Evolutionary conservation across 805 yeast species (phyloP), one percentile per base, ranked within the genome.

Genomic region (Wickerhamiella azyma): DNA sequence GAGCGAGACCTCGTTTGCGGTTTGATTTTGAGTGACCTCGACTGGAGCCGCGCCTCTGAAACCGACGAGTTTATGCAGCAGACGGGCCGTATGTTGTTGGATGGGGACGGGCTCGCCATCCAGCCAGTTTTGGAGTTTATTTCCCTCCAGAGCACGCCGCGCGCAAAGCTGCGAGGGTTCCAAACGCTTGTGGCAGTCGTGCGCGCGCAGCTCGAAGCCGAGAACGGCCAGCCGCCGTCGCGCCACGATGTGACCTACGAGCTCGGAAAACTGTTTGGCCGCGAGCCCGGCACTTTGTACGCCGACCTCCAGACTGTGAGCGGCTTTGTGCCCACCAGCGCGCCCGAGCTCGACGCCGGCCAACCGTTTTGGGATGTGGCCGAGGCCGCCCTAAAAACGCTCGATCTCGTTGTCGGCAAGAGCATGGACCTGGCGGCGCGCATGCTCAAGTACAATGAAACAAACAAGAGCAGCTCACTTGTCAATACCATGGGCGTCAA

Each of bases 341-440:
- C 55, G 8, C 52, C 61, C 26, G 64, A 60, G 26, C 56, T 57
- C 3, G 60, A 56, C 37, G 48, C 48, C 7, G 62, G 62, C 29
- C 57, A 56, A 41, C 62, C 63, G n/a, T 63, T 63, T 40, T 59
- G 63, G 57, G 66, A 63, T 39, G 65, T 63, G 14, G 54, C 59
- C 29, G 55, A 59, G 30, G 66, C 65, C 2, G 65, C 66, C 5
- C 43, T 53, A 16, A 41, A 43, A 26, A 52, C 55, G 5, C 39
- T 55, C 9, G 56, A 54, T 14, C 43, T 48, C 7, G 59, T 51
- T 2, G 52, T 53, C 10, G 37, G 39, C 35, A 50, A 56, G 21
- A 49, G 56, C 46, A 52, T 54, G 50, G 59, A 55, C 29, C 52
- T 55, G 9, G 59, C 59, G 3, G 39, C 52, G 17, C 51, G 59